Conservation (phyloP, 768 basidiomycete genomes). For the Boletus insuetus region DNA sequence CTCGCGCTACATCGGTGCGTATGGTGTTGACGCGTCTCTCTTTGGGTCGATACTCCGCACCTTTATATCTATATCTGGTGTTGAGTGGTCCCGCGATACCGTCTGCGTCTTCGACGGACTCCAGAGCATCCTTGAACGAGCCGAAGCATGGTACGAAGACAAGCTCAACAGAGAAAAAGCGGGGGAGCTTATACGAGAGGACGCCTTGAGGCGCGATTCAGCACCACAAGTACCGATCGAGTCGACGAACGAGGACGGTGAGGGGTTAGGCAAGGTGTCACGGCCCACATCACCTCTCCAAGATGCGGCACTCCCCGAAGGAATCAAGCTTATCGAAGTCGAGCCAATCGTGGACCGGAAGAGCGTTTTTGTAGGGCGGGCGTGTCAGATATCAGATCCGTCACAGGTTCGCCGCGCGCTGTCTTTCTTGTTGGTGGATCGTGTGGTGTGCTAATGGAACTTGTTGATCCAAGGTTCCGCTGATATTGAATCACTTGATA, state of each 20-base stretch:
- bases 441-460: background rate
- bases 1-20: conserved; percentile 80
- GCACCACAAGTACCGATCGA: conserved; percentile 5
- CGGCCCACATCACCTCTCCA: conserved; percentile 1
- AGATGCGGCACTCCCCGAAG: conserved; percentile 46
- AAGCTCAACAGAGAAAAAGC: conserved; percentile 54
- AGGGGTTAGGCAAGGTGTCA: background rate
- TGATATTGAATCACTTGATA: conserved; percentile 63
- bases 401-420: conserved; percentile 50
- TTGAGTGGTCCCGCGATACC: conserved; percentile 71
- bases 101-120: conserved; percentile 89
- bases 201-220: conserved; percentile 34
- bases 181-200: conserved; percentile 55
- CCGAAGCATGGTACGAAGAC: conserved; percentile 69
- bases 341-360: conserved; percentile 86
- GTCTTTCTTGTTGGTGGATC: background rate
- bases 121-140: conserved; percentile 68
- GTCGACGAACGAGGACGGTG: conserved; percentile 2
- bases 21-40: conserved; percentile 66
- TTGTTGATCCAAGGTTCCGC: conserved; percentile 56
- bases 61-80: conserved; percentile 71
- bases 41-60: conserved; percentile 80
- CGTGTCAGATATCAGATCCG: conserved; percentile 75
- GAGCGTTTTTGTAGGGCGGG: conserved; percentile 82
- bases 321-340: conserved; percentile 63